Conservation (phyloP, 352 stramenopile genomes). For the Thraustochytrium striatum region DNA sequence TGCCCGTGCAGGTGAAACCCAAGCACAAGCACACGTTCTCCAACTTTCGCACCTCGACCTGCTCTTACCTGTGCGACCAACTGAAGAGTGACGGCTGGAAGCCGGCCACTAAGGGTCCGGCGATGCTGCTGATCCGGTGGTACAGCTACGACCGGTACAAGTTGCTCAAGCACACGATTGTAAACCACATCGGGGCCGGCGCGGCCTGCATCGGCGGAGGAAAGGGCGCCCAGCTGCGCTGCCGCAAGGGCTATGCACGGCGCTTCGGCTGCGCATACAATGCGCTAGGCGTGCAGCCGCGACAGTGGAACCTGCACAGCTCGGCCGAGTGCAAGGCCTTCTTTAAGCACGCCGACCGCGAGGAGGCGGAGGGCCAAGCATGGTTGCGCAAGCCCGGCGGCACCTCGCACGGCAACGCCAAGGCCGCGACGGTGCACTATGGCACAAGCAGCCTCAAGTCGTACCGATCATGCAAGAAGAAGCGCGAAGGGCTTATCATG, state of each 20-base stretch:
- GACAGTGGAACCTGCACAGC: constrained; percentile 38
- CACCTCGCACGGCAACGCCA: not conserved
- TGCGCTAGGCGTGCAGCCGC: not conserved
- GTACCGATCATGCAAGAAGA: constrained; percentile 11
- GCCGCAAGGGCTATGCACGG: not conserved
- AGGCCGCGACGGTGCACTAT: not conserved
- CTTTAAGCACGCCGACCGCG: not conserved
- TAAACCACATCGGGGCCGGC: constrained; percentile 41
- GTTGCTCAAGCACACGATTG: constrained; percentile 39
- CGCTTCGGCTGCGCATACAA: constrained; percentile 13
- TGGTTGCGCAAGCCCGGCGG: constrained; percentile 38
- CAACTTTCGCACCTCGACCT: constrained; percentile 4
- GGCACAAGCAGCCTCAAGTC: constrained; percentile 25
- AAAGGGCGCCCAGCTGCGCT: constrained; percentile 34
- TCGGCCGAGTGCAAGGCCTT: constrained; percentile 13
- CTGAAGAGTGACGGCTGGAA: constrained; percentile 40
- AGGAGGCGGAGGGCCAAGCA: not conserved
- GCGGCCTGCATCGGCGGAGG: constrained; percentile 37
- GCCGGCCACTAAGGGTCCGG: not conserved
- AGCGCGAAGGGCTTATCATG: not conserved
- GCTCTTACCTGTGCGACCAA: constrained; percentile 28
- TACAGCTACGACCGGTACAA: constrained; percentile 51
- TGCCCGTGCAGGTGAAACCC: constrained; percentile 20
- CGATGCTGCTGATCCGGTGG: constrained; percentile 34
- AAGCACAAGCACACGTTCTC: constrained; percentile 19